A percentile compares a stretch with the other conserved stretches of the same genome.
These are phyloP conservation scores for Trichosporon coremiiforme DNA, from an alignment of 1,284 basidiomycete genomes.

Conservation along the genomic window DNA sequence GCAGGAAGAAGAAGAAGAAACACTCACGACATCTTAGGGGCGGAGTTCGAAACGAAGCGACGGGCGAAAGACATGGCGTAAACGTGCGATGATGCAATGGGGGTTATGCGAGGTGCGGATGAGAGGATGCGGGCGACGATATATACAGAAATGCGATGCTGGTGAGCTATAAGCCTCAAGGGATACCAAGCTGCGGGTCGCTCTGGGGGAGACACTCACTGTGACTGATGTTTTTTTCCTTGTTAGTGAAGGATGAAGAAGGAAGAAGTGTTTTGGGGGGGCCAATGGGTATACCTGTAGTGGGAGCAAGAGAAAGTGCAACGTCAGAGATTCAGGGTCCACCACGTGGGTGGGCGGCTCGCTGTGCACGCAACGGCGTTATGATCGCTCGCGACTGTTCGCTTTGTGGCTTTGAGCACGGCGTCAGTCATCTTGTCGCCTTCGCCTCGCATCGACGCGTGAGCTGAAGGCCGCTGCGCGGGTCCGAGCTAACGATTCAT, in stretches of 20 bases:
- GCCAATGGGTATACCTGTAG: conserved; percentile 13
- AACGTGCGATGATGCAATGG: conserved; percentile 8
- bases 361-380: conserved; percentile 6
- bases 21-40: conserved; percentile 52
- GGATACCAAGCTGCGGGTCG: background rate
- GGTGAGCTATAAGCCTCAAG: conserved; percentile 41
- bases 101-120: background rate
- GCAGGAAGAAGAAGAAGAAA: background rate
- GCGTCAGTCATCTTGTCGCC: background rate
- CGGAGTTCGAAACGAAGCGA: conserved; percentile 47
- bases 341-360: conserved; percentile 11
- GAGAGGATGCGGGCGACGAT: background rate
- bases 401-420: conserved; percentile 10
- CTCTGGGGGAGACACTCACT: conserved; percentile 12
- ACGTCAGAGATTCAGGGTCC: conserved; percentile 17
- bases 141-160: conserved; percentile 25
- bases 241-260: conserved; percentile 1
- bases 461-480: background rate
- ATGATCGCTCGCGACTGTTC: background rate
- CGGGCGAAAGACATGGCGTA: conserved; percentile 49
- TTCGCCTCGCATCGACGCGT: background rate
- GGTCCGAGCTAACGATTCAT: background rate
- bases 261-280: background rate
- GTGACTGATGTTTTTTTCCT: conserved; percentile 6
- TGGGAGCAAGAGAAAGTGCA: conserved; percentile 19